A percentile compares a stretch with the other conserved stretches of the same genome.
Conservation (phyloP, 768 basidiomycete species). For the Scleroderma citrinum region DNA sequence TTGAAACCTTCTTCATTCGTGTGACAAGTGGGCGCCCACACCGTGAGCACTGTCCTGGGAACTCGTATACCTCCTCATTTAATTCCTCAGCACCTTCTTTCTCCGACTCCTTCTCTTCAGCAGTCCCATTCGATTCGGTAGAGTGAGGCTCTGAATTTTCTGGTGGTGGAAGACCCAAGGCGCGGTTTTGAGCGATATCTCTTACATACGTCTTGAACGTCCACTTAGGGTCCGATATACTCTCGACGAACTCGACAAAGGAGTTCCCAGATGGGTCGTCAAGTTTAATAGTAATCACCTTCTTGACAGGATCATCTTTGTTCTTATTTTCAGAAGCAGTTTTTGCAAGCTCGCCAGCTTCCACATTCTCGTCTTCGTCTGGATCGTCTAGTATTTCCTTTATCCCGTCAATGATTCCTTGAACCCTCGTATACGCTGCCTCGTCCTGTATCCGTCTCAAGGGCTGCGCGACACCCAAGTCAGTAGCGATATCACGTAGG, state of each 20-base stretch:
- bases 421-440: slow-evolving; percentile 64
- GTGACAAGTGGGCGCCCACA: slow-evolving; percentile 83
- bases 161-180: slow-evolving; percentile 62
- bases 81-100: slow-evolving; percentile 17
- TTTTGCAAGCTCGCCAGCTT: slow-evolving; percentile 16
- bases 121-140: not conserved
- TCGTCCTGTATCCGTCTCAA: slow-evolving; percentile 77
- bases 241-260: slow-evolving; percentile 87
- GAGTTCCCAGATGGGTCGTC: slow-evolving; percentile 96
- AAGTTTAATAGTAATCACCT: slow-evolving; percentile 72
- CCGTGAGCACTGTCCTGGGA: slow-evolving; percentile 83
- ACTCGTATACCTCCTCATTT: slow-evolving; percentile 85
- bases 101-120: slow-evolving; percentile 5
- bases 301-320: slow-evolving; percentile 49
- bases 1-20: slow-evolving; percentile 91
- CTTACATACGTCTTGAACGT: slow-evolving; percentile 76
- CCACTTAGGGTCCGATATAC: slow-evolving; percentile 92
- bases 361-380: slow-evolving; percentile 47
- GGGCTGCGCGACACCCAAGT: slow-evolving; percentile 79
- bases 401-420: slow-evolving; percentile 64
- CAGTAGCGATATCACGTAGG: slow-evolving; percentile 72
- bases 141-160: slow-evolving; percentile 42
- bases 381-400: slow-evolving; percentile 54
- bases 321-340: slow-evolving; percentile 27
- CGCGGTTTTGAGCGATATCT: slow-evolving; percentile 73